Evolutionary conservation across 129 eudicot species (phyloP).

Genomic region (Flaveria robusta): DNA sequence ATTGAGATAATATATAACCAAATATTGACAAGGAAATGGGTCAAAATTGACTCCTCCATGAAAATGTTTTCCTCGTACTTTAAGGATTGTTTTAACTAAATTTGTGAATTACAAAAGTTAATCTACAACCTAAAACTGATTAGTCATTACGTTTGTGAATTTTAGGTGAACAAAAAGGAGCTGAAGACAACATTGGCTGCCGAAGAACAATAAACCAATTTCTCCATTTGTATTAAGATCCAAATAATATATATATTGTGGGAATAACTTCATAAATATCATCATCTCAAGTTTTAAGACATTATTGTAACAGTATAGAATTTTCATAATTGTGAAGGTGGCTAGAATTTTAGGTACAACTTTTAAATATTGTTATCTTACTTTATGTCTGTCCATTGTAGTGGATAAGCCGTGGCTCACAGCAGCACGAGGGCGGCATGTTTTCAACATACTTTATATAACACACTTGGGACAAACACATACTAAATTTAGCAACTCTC

Average conservation of each 20-base stretch:
- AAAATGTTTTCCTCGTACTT: neutral
- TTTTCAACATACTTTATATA: too few relatives aligned
- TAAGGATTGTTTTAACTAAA: neutral
- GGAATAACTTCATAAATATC: neutral
- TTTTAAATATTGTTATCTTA: too few relatives aligned
- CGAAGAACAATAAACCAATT: slow-evolving; percentile 44
- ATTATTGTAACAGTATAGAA: neutral
- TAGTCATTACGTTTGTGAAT: slow-evolving; percentile 3
- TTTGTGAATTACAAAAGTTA: slow-evolving; percentile 5
- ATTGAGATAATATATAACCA: too few relatives aligned
- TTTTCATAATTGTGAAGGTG: neutral
- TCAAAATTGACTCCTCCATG: too few relatives aligned
- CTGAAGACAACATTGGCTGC: slow-evolving; percentile 66
- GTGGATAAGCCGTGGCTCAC: too few relatives aligned
- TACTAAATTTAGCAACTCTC: too few relatives aligned
- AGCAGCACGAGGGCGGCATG: too few relatives aligned
- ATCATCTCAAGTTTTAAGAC: neutral
- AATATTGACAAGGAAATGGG: too few relatives aligned
- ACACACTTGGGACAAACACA: too few relatives aligned
- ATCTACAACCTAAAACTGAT: neutral
- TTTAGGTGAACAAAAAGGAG: slow-evolving; percentile 96
- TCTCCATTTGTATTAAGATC: slow-evolving; percentile 8
- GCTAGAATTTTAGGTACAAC: neutral
- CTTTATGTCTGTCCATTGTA: too few relatives aligned
- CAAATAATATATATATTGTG: neutral